phyloP scores from a whole-genome alignment of 2,329 filamentous ascomycete genomes.

The Ophiostoma fasciatum region DNA sequence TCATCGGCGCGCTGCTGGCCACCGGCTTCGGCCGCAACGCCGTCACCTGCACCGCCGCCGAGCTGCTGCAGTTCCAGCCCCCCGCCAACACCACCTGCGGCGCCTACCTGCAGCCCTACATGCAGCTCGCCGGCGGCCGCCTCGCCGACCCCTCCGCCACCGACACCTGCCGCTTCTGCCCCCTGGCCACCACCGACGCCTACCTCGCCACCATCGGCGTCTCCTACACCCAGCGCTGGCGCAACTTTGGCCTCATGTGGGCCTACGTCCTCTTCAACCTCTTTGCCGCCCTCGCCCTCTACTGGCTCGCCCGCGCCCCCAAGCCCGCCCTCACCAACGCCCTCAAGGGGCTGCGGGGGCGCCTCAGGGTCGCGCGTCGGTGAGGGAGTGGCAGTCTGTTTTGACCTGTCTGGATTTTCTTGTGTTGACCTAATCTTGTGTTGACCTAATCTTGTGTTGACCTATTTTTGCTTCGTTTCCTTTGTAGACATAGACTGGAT shows the following conservation, averaged over 20 bases:
- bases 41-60: slow-evolving; percentile 36
- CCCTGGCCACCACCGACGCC: slow-evolving; percentile 46
- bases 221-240: slow-evolving; percentile 43
- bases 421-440: too few species aligned
- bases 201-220: slow-evolving; percentile 35
- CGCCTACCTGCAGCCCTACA: slow-evolving; percentile 46
- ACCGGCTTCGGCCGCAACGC: slow-evolving; percentile 44
- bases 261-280: slow-evolving; percentile 52
- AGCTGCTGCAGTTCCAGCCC: slow-evolving; percentile 50
- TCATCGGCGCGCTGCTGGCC: slow-evolving; percentile 51
- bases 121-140: slow-evolving; percentile 34
- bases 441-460: too few species aligned
- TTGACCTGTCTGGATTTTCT: too few species aligned
- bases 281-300: slow-evolving; percentile 11
- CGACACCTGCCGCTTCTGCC: slow-evolving; percentile 49
- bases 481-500: too few species aligned
- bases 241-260: slow-evolving; percentile 58
- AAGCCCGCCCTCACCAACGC: slow-evolving; percentile 3
- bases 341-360: too few species aligned
- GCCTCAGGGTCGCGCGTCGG: too few species aligned
- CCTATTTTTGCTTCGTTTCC: too few species aligned
- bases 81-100: slow-evolving; percentile 47
- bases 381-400: too few species aligned
- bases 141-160: slow-evolving; percentile 45
- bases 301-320: slow-evolving; percentile 8